Base-by-base conservation (phyloP, 345 rosid species). In the Pistacia atlantica region DNA sequence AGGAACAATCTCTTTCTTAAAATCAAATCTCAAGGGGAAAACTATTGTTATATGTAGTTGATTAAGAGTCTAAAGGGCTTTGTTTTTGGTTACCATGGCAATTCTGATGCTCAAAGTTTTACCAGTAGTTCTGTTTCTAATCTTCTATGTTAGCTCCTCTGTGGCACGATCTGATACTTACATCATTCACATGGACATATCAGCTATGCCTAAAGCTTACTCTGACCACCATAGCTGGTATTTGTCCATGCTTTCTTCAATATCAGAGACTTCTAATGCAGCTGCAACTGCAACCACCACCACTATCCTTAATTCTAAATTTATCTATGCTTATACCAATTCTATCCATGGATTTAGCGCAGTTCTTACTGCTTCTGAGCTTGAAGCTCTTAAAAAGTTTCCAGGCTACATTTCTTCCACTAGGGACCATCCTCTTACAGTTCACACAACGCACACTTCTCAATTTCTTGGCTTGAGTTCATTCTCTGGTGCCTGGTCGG, bases 381-480 rank as follows among this genome's bases (percentile, higher is more conserved):
- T 79, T 65, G 80, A 79, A 62, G 45, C 58, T 22, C 76, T 83
- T 49, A 79, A 73, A 66, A 76, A 38, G 16, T 58, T 67, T 12
- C 78, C 72, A 31, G 85, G 80, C 42, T 83, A 76, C 35, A 20
- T 83, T 71, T 83, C 80, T 31, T 66, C 80, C 0, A 35, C 79
- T 25, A 48, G 37, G 9, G 88, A 87, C 73, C 80, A 55, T 62
- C 80, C 74, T 46, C 79, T 85, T 4, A 17, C 71, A 56, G 69
- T 76, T 51, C 86, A 85, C 80, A 87, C 88, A 11, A 85, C 88
- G 4, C 87, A 75, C 65, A 80, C 88, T 12, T 74, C 77, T n/a
- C 56, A 77, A 17, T 85, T 80, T 78, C 82, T 85, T 5, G 86
- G 88, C 31, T 76, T 87, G n/a, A 81, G 65, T 49, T 54, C 83